Base-by-base conservation (phyloP, 2,329 filamentous ascomycete species). In the Ambrosiella xylebori region DNA sequence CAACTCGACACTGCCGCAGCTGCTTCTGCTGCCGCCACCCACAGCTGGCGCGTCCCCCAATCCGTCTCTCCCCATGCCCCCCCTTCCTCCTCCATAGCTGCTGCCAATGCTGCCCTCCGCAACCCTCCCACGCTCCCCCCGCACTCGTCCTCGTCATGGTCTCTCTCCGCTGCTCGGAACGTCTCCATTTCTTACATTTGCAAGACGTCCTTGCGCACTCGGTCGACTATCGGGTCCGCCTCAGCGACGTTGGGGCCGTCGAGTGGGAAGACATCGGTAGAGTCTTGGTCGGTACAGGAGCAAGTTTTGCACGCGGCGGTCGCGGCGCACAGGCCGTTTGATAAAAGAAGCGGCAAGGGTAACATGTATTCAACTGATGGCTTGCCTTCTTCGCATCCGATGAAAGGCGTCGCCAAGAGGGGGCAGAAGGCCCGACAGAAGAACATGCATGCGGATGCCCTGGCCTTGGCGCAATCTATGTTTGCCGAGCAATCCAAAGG, bases 381-480 rank as follows among this genome's bases (percentile, higher is more conserved):
- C 39, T 41, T 41, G 39, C 39, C 39, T n/a, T 41, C 39, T n/a
- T 41, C 39, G 88, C 89, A 3, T 84, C 83, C 0, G 80, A 94
- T 2, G 76, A 80, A 35, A 72, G 78, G 1, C 87, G 94, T 65
- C 71, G 81, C 0, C 84, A n/a, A 41, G 11, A 12, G 93, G 45
- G 35, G 49, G 17, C 88, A 95, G 65, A 78, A 82, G 67, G 82
- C 79, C 61, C 80, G 79, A 59, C 79, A 83, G 50, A 85, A 88
- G 63, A 81, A 82, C 3, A 73, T 95, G 2, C 85, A 84, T 62
- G 87, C 88, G 37, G 91, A 88, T 17, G 88, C 90, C 1, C 74
- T 95, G 2, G 87, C 86, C 9, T 95, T 96, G 88, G 89, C 90
- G 6, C 86, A 84, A 69, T 81, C 85, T 64, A 91, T 95, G 82